phyloP scores from a whole-genome alignment of 352 stramenopile genomes.

The Phytopythium delawarense region DNA sequence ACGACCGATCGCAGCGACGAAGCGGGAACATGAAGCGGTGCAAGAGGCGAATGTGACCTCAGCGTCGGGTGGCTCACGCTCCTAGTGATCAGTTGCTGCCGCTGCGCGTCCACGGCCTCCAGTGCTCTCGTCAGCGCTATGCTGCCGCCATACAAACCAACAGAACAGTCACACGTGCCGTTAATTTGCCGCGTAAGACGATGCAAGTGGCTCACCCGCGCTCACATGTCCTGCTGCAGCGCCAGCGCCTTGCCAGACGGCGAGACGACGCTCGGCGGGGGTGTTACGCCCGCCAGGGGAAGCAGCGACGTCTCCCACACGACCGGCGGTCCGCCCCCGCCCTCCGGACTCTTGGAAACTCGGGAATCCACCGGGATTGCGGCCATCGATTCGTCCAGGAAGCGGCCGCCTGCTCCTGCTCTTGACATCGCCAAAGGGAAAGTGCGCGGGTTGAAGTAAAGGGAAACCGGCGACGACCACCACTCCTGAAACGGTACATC shows the following conservation, averaged over 20 bases:
- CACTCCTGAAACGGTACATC: neutral
- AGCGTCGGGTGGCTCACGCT: constrained; percentile 16
- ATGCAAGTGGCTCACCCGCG: too few relatives aligned
- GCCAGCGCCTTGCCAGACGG: constrained; percentile 10
- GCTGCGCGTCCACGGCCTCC: constrained; percentile 31
- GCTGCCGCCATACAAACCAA: constrained; percentile 7
- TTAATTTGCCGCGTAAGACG: neutral
- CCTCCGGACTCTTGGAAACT: neutral
- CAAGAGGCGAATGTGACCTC: constrained; percentile 8
- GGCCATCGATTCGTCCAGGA: neutral
- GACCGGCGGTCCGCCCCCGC: neutral
- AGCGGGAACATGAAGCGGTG: neutral
- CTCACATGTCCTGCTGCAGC: constrained; percentile 17
- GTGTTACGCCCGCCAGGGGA: neutral
- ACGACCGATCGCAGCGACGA: neutral
- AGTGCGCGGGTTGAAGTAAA: constrained; percentile 1
- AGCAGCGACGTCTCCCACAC: constrained; percentile 26
- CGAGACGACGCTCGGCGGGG: constrained; percentile 6
- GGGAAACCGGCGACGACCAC: constrained; percentile 2
- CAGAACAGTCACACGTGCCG: neutral
- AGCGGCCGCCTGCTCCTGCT: neutral
- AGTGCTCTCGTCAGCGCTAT: constrained; percentile 31
- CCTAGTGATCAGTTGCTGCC: constrained; percentile 26
- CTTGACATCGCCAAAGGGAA: neutral
- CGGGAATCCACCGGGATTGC: neutral